Evolutionary conservation across 1,284 basidiomycete genomes (phyloP).

Genomic region (Cerioporus squamosus): DNA sequence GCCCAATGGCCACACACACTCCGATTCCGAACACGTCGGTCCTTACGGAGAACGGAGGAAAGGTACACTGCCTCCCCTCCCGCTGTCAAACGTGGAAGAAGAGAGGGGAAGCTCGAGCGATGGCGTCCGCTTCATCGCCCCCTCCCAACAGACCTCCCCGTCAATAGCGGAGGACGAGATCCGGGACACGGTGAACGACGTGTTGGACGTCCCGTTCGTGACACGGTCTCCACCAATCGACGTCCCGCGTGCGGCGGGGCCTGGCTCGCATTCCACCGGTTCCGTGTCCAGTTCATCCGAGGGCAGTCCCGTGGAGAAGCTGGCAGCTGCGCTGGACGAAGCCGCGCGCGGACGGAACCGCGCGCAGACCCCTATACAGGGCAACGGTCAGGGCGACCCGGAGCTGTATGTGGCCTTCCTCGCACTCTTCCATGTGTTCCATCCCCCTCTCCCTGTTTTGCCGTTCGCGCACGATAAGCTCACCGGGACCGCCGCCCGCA

Average conservation of each 20-base stretch:
- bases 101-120: slow-evolving; percentile 15
- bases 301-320: slow-evolving; percentile 48
- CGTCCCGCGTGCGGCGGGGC: slow-evolving; percentile 33
- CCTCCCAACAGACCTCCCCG: slow-evolving; percentile 14
- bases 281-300: slow-evolving; percentile 53
- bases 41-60: slow-evolving; percentile 35
- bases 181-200: slow-evolving; percentile 26
- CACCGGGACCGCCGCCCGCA: slow-evolving; percentile 24
- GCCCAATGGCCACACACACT: slow-evolving; percentile 20
- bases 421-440: neutral
- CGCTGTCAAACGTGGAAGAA: slow-evolving; percentile 19
- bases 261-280: slow-evolving; percentile 38
- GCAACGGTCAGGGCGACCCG: slow-evolving; percentile 46
- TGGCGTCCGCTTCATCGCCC: slow-evolving; percentile 27
- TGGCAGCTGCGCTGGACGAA: slow-evolving; percentile 40
- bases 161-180: slow-evolving; percentile 32
- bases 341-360: slow-evolving; percentile 54
- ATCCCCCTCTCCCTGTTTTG: too few species aligned
- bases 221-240: slow-evolving; percentile 33
- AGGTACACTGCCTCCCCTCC: slow-evolving; percentile 23
- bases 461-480: neutral
- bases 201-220: slow-evolving; percentile 42
- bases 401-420: slow-evolving; percentile 44
- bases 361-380: slow-evolving; percentile 60
- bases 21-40: slow-evolving; percentile 34